A percentile compares a stretch with the other conserved stretches of the same genome.
These are phyloP conservation scores for Cyclotella atomus DNA, from an alignment of 108 stramenopile species.

Conservation along the genomic window DNA sequence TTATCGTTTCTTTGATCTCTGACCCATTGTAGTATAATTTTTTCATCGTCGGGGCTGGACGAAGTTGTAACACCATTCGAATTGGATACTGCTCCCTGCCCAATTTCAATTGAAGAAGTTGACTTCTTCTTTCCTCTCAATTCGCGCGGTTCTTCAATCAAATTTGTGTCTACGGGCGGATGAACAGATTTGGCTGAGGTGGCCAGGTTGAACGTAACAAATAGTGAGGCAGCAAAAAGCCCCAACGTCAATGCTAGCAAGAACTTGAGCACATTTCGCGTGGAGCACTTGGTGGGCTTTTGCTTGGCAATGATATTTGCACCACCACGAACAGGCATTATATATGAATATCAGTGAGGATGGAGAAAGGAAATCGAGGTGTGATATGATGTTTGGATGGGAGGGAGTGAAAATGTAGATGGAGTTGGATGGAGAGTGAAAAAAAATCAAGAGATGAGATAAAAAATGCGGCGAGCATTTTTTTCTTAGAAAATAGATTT, in stretches of 20 bases:
- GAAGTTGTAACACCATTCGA: too few relatives aligned
- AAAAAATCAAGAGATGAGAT: too few relatives aligned
- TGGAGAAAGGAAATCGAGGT: too few relatives aligned
- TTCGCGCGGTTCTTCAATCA: neutral
- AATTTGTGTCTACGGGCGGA: neutral
- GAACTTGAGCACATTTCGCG: neutral
- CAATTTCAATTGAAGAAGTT: too few relatives aligned
- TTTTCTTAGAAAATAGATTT: too few relatives aligned
- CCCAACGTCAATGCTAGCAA: neutral
- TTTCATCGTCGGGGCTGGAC: too few relatives aligned
- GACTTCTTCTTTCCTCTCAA: conserved; percentile 2
- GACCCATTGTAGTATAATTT: conserved; percentile 16
- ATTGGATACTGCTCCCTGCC: too few relatives aligned
- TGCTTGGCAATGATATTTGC: neutral
- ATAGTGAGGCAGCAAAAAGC: neutral
- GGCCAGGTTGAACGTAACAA: neutral
- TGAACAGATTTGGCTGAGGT: neutral
- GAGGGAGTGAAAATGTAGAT: too few relatives aligned
- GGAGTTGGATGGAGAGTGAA: too few relatives aligned
- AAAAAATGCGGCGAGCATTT: too few relatives aligned
- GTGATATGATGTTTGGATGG: too few relatives aligned
- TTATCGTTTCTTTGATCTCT: conserved; percentile 11
- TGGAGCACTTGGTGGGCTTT: neutral
- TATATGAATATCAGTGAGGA: neutral
- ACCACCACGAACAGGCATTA: neutral